These are phyloP conservation scores for Cucurbita argyrosperma DNA, from an alignment of 306 rosid genomes.

Conservation along the genomic window DNA sequence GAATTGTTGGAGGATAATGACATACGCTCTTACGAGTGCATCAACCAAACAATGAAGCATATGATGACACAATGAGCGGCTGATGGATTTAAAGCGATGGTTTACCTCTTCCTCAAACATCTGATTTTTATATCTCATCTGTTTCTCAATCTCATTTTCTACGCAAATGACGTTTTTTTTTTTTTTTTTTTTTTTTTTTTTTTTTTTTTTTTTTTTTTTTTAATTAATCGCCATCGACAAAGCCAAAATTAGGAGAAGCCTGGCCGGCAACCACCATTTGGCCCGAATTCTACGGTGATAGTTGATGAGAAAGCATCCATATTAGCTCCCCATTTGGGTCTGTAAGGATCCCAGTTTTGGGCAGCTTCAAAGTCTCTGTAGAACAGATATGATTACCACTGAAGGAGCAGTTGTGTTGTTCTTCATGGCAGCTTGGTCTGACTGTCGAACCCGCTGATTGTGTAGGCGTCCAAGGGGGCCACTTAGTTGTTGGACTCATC, in stretches of 20 bases:
- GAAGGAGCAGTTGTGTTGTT: slow-evolving; percentile 40
- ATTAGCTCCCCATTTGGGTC: slow-evolving; percentile 40
- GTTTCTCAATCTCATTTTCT: neutral
- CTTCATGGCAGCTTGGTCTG: slow-evolving; percentile 64
- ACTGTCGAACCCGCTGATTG: slow-evolving; percentile 48
- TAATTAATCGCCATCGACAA: too few relatives aligned
- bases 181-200: too few relatives aligned
- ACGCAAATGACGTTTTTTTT: too few relatives aligned
- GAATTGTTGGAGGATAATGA: neutral
- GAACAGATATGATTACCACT: slow-evolving; percentile 40
- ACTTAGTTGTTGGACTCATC: slow-evolving; percentile 46
- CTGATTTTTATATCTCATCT: neutral
- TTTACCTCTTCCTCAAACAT: neutral
- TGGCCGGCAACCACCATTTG: neutral
- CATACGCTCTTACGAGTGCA: neutral
- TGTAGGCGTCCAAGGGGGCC: slow-evolving; percentile 42
- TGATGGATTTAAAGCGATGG: neutral
- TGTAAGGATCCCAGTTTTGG: slow-evolving; percentile 52
- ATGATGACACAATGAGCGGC: neutral
- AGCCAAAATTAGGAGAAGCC: too few relatives aligned
- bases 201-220: too few relatives aligned
- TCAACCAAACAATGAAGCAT: neutral
- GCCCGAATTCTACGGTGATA: too few relatives aligned
- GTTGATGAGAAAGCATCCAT: too few relatives aligned
- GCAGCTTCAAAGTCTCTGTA: slow-evolving; percentile 58